Base-by-base conservation (phyloP, 2,329 filamentous ascomycete genomes). In the Botrytis sinoallii region DNA sequence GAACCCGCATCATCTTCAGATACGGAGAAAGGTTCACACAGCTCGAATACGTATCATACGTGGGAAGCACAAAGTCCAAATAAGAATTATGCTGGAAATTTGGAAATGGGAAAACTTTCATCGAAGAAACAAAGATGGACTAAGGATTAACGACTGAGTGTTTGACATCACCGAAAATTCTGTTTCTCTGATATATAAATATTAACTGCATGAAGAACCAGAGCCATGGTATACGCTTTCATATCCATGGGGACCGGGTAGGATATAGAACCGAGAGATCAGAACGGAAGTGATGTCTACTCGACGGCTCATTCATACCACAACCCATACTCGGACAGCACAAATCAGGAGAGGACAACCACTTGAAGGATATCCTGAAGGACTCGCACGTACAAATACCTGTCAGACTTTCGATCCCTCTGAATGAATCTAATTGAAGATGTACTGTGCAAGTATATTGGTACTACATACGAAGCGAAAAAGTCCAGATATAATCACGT, bases 341-440 rank as follows among this genome's bases (percentile, higher is more conserved):
- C 38, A 2, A 18, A 12, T 3, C 3, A 40, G 25, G 5, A 64
- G 25, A 16, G 25, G 10, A 29, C 14, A 42, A 64, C 1, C 32
- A 22, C 29, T 44, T 42, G 60, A 63, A 42, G 4, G 12, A 4
- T 25, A 63, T 16, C 6, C 38, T 25, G 12, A 42, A n/a, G 4
- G 16, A 32, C 4, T 14, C 61, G 16, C 25, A 32, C 4, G 22
- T 7, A 4, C 9, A 32, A 7, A 8, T 22, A 5, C 4, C 1
- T 5, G 44, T 22, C 7, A 1, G 5, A 29, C 1, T 25, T 44
- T 32, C 2, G 5, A 22, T 29, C 9, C 22, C 2, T 5, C 0
- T 18, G n/a, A 29, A 64, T 1, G 20, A 14, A 44, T 1, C 4
- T 64, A n/a, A 16, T 14, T 22, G 40, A 9, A 64, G 18, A 44